These are phyloP conservation scores for Fusarium praegraminearum DNA, from an alignment of 2,329 filamentous ascomycete genomes.

Conservation along the genomic window DNA sequence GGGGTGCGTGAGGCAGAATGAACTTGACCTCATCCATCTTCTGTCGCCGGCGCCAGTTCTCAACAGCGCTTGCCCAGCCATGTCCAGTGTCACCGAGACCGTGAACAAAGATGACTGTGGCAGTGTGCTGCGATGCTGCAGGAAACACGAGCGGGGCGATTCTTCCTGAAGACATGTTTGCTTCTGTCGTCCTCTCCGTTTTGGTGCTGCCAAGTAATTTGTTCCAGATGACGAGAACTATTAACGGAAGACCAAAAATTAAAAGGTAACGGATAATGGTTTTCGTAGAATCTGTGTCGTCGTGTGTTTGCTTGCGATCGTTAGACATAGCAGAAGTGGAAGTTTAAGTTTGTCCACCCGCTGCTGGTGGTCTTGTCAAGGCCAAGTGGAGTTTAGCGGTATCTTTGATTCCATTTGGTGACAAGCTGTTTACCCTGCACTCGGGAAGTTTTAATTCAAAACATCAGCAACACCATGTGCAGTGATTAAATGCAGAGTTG, in stretches of 20 bases:
- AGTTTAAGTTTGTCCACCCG: conserved; percentile 17
- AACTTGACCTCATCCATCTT: conserved; percentile 93
- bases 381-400: conserved; percentile 31
- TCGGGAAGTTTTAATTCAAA: background rate
- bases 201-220: background rate
- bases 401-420: background rate
- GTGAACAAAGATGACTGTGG: conserved; percentile 94
- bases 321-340: conserved; percentile 31
- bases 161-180: conserved; percentile 40
- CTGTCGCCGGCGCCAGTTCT: conserved; percentile 85
- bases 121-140: conserved; percentile 85
- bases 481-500: background rate
- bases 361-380: conserved; percentile 18
- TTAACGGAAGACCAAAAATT: conserved; percentile 22
- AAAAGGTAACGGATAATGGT: conserved; percentile 25
- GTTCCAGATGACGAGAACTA: conserved; percentile 15
- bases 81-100: conserved; percentile 87
- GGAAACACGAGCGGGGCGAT: conserved; percentile 76
- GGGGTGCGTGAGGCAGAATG: conserved; percentile 90
- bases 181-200: background rate
- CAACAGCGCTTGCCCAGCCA: conserved; percentile 84
- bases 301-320: conserved; percentile 26
- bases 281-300: conserved; percentile 6
- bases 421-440: conserved; percentile 15
- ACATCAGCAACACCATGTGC: background rate